A percentile compares a stretch with the other conserved stretches of the same genome.
phyloP scores from a whole-genome alignment of 768 basidiomycete genomes.

The Kondoa malvinella region DNA sequence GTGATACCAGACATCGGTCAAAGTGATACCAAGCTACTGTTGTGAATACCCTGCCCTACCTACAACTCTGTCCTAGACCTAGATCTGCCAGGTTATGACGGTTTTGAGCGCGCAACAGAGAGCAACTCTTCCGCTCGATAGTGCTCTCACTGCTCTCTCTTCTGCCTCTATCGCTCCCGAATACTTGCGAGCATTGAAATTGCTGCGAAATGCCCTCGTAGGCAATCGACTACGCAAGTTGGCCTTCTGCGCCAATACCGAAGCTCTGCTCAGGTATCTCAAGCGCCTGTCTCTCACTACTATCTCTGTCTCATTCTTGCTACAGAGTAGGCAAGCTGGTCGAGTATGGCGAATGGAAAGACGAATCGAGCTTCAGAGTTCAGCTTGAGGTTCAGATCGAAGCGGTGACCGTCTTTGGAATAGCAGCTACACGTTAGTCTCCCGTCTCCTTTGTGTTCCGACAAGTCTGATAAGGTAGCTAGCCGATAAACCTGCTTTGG shows the following conservation, averaged over 20 bases:
- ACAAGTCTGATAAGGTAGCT: neutral
- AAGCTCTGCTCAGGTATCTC: neutral
- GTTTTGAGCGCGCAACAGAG: neutral
- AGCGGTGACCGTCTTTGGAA: neutral
- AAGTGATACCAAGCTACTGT: no score
- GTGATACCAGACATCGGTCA: neutral
- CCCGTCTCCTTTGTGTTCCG: no score
- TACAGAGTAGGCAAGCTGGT: neutral
- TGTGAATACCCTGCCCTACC: no score
- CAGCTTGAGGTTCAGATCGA: neutral
- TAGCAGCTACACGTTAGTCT: neutral
- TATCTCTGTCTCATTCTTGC: neutral
- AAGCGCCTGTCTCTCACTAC: neutral
- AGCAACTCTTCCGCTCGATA: neutral
- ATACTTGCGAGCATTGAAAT: neutral
- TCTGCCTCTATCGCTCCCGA: neutral
- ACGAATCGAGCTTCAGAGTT: neutral
- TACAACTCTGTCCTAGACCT: no score
- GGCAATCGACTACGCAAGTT: slow-evolving; percentile 2
- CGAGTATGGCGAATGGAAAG: neutral
- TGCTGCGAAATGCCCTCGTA: neutral
- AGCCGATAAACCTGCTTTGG: neutral
- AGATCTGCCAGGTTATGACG: no score
- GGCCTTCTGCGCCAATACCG: neutral
- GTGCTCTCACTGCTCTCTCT: neutral